phyloP scores from a whole-genome alignment of 2,329 filamentous ascomycete species.

The Zalaria obscura region DNA sequence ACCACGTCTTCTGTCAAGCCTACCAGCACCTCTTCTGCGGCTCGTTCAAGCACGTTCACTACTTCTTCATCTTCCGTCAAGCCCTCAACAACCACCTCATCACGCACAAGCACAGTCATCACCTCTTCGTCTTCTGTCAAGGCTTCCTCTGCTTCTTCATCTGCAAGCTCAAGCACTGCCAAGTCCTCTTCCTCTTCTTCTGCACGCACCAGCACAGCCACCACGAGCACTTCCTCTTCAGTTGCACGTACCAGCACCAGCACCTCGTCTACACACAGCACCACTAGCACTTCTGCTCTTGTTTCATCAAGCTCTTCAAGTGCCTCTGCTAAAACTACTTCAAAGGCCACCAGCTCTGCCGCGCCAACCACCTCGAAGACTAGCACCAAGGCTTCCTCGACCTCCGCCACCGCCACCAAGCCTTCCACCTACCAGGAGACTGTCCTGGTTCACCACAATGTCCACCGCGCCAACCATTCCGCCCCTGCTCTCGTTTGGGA shows the following conservation, averaged over 20 bases:
- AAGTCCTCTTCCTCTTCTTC: neutral
- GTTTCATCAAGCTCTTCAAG: neutral
- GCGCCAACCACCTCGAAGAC: constrained; percentile 6
- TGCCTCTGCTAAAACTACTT: constrained; percentile 1
- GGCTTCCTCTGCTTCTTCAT: neutral
- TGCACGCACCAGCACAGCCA: neutral
- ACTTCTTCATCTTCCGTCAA: neutral
- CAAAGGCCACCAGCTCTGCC: constrained; percentile 1
- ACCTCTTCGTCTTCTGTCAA: constrained; percentile 1
- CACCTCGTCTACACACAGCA: neutral
- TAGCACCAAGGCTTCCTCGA: neutral
- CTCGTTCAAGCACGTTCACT: no score
- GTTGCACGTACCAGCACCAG: neutral
- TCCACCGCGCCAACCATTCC: constrained; percentile 73
- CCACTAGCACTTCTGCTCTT: constrained; percentile 4
- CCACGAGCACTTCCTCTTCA: neutral
- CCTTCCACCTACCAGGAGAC: constrained; percentile 19
- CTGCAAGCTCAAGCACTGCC: neutral
- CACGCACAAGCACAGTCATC: no score
- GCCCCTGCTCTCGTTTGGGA: constrained; percentile 53
- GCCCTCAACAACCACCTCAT: no score
- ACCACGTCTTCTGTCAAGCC: neutral
- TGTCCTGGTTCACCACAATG: constrained; percentile 64
- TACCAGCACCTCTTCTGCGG: no score
- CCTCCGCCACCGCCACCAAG: constrained; percentile 3